These are phyloP conservation scores for Schizosaccharomyces octosporus DNA, from an alignment of 805 yeast species.

Conservation along the genomic window DNA sequence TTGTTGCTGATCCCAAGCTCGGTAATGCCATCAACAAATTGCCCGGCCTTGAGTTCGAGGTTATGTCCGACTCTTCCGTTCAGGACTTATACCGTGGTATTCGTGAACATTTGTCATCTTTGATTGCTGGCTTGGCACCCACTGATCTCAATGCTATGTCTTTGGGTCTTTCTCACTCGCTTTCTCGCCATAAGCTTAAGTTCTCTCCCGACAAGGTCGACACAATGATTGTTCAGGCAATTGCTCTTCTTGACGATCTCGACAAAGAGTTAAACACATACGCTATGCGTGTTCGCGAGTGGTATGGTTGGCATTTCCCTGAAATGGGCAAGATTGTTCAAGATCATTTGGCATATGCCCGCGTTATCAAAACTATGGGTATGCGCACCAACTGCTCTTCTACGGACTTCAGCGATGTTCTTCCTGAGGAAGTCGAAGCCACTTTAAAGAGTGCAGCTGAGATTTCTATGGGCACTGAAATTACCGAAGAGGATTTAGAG, in stretches of 20 bases:
- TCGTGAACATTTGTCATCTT: constrained; percentile 78
- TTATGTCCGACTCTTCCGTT: constrained; percentile 85
- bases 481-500: constrained; percentile 67
- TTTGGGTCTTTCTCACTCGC: constrained; percentile 91
- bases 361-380: constrained; percentile 84
- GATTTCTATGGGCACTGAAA: constrained; percentile 98
- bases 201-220: constrained; percentile 96
- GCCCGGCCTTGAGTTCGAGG: constrained; percentile 55
- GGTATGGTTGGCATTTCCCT: constrained; percentile 99
- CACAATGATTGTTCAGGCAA: constrained; percentile 97
- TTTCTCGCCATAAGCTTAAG: constrained; percentile 94
- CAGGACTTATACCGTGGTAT: constrained; percentile 87
- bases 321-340: constrained; percentile 92
- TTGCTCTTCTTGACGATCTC: constrained; percentile 83
- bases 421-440: constrained; percentile 83
- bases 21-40: constrained; percentile 76
- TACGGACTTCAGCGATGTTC: constrained; percentile 67
- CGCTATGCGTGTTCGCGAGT: constrained; percentile 96
- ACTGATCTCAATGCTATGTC: constrained; percentile 79
- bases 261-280: constrained; percentile 95
- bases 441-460: constrained; percentile 91
- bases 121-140: constrained; percentile 79
- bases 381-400: constrained; percentile 73
- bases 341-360: constrained; percentile 89
- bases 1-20: constrained; percentile 84